These are phyloP conservation scores for Hypomontagnella monticulosa DNA, from an alignment of 495 filamentous ascomycete genomes.

Conservation along the genomic window DNA sequence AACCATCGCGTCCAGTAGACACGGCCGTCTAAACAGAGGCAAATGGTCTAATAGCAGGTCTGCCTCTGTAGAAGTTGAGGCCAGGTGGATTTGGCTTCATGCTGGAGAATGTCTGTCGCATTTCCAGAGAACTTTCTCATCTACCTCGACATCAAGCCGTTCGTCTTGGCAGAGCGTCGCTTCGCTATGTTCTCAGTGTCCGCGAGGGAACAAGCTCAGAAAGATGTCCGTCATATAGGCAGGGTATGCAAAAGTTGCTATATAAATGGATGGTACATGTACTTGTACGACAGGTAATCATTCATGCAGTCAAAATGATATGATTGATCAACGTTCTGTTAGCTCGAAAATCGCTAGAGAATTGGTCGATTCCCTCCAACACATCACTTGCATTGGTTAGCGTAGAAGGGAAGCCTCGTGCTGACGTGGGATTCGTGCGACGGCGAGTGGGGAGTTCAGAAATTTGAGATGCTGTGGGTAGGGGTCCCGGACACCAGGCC, in stretches of 20 bases:
- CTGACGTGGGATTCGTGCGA: slow-evolving; percentile 29
- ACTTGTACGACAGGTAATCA: not conserved
- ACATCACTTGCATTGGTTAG: slow-evolving; percentile 18
- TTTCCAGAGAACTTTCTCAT: slow-evolving; percentile 20
- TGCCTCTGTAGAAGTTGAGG: not conserved
- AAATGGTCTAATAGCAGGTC: not conserved
- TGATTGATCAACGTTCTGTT: slow-evolving; percentile 3
- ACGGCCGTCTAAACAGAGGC: too few relatives aligned
- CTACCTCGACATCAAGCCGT: not conserved
- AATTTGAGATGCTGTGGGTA: slow-evolving; percentile 9
- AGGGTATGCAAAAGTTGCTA: too few relatives aligned
- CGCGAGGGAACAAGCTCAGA: not conserved
- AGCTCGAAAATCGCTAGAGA: not conserved
- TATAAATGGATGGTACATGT: not conserved
- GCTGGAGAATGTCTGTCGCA: not conserved
- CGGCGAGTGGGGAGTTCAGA: not conserved
- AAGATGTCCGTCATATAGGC: not conserved
- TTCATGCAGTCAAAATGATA: not conserved
- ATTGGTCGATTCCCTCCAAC: slow-evolving; percentile 16
- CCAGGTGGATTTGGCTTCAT: not conserved
- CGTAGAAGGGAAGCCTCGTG: slow-evolving; percentile 23
- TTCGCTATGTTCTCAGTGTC: not conserved
- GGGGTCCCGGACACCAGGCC: slow-evolving; percentile 21
- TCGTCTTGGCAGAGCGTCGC: slow-evolving; percentile 20
- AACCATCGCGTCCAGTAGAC: too few relatives aligned